These are phyloP conservation scores for Neonectria faginata DNA, from an alignment of 2,329 filamentous ascomycete genomes.

Conservation along the genomic window DNA sequence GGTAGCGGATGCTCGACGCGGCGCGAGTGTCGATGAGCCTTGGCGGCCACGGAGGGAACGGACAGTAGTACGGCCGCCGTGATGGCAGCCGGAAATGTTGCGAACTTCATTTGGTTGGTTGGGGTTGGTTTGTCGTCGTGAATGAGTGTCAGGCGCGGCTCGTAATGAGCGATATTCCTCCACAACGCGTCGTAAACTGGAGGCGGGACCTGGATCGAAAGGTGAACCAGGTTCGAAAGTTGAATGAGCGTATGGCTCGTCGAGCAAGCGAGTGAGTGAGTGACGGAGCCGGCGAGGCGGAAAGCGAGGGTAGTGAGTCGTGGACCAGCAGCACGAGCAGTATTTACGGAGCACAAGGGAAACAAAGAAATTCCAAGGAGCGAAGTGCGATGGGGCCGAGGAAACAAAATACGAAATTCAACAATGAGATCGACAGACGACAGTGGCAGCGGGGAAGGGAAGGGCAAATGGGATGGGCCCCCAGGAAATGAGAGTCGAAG, in stretches of 20 bases:
- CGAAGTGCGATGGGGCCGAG: slow-evolving; percentile 30
- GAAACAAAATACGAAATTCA: slow-evolving; percentile 32
- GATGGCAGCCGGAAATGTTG: slow-evolving; percentile 61
- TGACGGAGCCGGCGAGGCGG: slow-evolving; percentile 38
- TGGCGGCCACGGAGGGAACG: slow-evolving; percentile 51
- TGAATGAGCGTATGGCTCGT: slow-evolving; percentile 41
- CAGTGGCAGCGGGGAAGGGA: slow-evolving; percentile 13
- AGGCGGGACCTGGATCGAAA: neutral
- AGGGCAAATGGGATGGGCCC: slow-evolving; percentile 39
- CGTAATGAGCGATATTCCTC: slow-evolving; percentile 38
- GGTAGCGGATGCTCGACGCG: slow-evolving; percentile 51
- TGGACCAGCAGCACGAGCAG: slow-evolving; percentile 41
- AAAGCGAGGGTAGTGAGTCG: slow-evolving; percentile 31
- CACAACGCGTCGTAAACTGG: slow-evolving; percentile 35
- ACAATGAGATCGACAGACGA: slow-evolving; percentile 43
- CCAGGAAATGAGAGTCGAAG: slow-evolving; percentile 45
- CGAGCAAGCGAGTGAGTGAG: slow-evolving; percentile 42
- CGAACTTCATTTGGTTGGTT: slow-evolving; percentile 63
- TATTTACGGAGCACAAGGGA: slow-evolving; percentile 38
- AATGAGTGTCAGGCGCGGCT: slow-evolving; percentile 33
- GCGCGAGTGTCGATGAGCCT: slow-evolving; percentile 51
- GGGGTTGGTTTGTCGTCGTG: slow-evolving; percentile 41
- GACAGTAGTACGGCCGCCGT: slow-evolving; percentile 62
- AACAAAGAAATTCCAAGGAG: slow-evolving; percentile 34
- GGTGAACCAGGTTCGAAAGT: slow-evolving; percentile 23